Conservation (phyloP, 768 basidiomycete genomes). For the Rhodotorula toruloides region DNA sequence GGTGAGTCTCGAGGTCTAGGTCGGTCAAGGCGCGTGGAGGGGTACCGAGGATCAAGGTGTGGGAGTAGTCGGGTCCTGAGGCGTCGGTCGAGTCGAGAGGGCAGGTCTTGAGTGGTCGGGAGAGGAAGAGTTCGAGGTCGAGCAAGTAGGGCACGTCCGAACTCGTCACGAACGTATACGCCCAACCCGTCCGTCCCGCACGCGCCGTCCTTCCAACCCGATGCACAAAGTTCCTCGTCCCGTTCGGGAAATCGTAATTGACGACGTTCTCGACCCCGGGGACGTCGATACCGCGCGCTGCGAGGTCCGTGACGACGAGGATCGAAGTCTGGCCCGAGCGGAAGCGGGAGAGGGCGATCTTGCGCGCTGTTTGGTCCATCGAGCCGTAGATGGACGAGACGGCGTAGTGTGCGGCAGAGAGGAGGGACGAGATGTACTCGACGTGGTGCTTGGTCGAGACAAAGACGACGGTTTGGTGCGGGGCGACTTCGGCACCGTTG, state of each 20-base stretch:
- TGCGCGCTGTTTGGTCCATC: slow-evolving; percentile 83
- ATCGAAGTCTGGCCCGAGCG: slow-evolving; percentile 70
- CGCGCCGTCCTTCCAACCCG: slow-evolving; percentile 94
- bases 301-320: slow-evolving; percentile 94
- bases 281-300: slow-evolving; percentile 96
- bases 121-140: slow-evolving; percentile 88
- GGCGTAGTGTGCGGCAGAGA: slow-evolving; percentile 74
- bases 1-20: slow-evolving; percentile 74
- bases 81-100: slow-evolving; percentile 42
- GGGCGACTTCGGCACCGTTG: slow-evolving; percentile 51
- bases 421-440: slow-evolving; percentile 77
- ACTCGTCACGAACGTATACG: slow-evolving; percentile 84
- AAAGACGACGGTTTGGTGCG: slow-evolving; percentile 90
- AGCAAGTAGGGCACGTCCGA: slow-evolving; percentile 81
- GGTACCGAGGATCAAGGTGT: slow-evolving; percentile 65
- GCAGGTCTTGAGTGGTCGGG: slow-evolving; percentile 57
- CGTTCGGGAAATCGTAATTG: slow-evolving; percentile 96
- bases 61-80: slow-evolving; percentile 32
- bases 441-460: slow-evolving; percentile 98
- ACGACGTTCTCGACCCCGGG: slow-evolving; percentile 92
- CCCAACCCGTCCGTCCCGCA: slow-evolving; percentile 90
- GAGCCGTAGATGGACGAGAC: slow-evolving; percentile 94
- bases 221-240: slow-evolving; percentile 87
- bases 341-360: slow-evolving; percentile 84
- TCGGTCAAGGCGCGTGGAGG: slow-evolving; percentile 76